These are phyloP conservation scores for Taiozyma sp. DNA, from an alignment of 1,139 yeast species.

Conservation along the genomic window DNA sequence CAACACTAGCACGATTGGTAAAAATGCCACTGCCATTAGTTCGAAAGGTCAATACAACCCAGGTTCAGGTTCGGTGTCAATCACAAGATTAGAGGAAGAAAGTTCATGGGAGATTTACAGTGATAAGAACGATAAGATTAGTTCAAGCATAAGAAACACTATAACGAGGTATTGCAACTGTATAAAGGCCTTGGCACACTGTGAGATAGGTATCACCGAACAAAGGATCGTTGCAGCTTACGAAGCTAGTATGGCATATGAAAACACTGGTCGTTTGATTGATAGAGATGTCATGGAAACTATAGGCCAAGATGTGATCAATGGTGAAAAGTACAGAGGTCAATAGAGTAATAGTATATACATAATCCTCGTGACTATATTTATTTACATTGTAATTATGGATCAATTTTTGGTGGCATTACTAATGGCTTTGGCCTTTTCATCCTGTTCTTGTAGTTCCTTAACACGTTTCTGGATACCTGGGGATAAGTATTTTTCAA, in stretches of 20 bases:
- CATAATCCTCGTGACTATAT: not conserved
- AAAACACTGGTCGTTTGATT: constrained; percentile 66
- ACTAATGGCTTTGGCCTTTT: not conserved
- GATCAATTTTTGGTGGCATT: not conserved
- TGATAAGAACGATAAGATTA: constrained; percentile 75
- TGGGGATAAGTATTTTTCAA: constrained; percentile 38
- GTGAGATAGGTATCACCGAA: constrained; percentile 85
- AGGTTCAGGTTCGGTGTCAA: constrained; percentile 59
- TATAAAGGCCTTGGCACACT: constrained; percentile 68
- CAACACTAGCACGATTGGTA: constrained; percentile 28
- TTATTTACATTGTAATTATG: constrained; percentile 2
- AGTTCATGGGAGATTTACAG: constrained; percentile 95
- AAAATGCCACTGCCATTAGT: constrained; percentile 34
- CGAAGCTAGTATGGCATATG: constrained; percentile 81
- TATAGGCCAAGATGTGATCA: constrained; percentile 71
- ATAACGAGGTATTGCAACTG: constrained; percentile 86
- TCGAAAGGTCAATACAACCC: constrained; percentile 45
- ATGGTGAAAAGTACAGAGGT: constrained; percentile 71
- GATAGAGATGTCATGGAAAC: constrained; percentile 70
- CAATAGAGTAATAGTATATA: constrained; percentile 3
- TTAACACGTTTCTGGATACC: constrained; percentile 21
- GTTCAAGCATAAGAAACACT: constrained; percentile 56
- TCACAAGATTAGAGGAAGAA: constrained; percentile 88
- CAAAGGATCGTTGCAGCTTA: constrained; percentile 74
- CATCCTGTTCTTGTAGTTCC: constrained; percentile 16